A percentile compares a stretch with the other conserved stretches of the same genome.
Conservation (phyloP, 495 filamentous ascomycete species). For the Neurospora discreta region DNA sequence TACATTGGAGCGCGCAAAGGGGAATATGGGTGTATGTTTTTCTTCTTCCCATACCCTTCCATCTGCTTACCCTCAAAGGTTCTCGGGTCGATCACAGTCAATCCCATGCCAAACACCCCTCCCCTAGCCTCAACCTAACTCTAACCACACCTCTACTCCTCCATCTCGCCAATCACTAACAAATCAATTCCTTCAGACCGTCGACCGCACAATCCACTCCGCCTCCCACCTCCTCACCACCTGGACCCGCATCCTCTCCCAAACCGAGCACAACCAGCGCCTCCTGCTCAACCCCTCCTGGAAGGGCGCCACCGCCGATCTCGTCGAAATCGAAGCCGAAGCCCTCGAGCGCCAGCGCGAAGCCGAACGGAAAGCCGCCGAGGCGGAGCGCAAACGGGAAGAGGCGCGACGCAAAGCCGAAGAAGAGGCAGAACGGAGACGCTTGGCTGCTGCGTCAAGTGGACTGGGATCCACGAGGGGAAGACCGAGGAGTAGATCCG, state of each 20-base stretch:
- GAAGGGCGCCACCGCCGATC: slow-evolving; percentile 79
- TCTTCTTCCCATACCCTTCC: not conserved
- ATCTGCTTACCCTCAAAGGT: not conserved
- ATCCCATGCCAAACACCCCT: no score
- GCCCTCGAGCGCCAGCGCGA: slow-evolving; percentile 56
- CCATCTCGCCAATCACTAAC: not conserved
- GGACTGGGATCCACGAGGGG: not conserved
- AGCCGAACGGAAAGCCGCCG: slow-evolving; percentile 58
- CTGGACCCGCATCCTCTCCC: slow-evolving; percentile 89
- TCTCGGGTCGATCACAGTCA: not conserved
- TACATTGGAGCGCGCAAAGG: slow-evolving; percentile 68
- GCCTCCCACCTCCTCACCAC: slow-evolving; percentile 92
- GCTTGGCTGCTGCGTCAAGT: slow-evolving; percentile 18
- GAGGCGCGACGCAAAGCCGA: slow-evolving; percentile 58
- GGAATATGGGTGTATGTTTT: slow-evolving; percentile 73
- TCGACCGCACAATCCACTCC: slow-evolving; percentile 71
- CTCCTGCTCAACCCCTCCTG: slow-evolving; percentile 79
- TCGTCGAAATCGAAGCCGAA: slow-evolving; percentile 74
- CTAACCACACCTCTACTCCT: not conserved
- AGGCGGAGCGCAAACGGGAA: slow-evolving; percentile 64
- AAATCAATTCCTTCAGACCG: slow-evolving; percentile 44
- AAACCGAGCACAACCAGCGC: slow-evolving; percentile 94
- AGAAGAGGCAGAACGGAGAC: slow-evolving; percentile 53
- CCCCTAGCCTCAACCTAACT: no score
- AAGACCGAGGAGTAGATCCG: slow-evolving; percentile 10